Base-by-base conservation (phyloP, 2,329 filamentous ascomycete species). In the Botrytis hyacinthi region DNA sequence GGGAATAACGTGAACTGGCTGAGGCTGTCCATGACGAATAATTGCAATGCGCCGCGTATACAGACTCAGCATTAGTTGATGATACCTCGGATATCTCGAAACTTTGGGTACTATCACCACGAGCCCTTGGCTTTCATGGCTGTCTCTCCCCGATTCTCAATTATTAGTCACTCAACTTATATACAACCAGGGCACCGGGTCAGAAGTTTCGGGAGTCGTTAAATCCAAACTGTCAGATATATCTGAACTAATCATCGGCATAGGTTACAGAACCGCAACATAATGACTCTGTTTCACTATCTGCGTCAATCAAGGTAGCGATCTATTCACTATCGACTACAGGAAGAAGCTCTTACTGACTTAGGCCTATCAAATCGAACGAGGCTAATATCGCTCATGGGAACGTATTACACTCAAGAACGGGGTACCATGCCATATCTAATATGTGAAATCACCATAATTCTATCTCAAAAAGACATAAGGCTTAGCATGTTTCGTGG, bases 381-480 rank as follows among this genome's bases (percentile, higher is more conserved):
- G 6, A 26, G 10, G 46, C 46, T 12, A 6, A 26, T 26, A 26
- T 51, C 1, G 22, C 26, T 10, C 14, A 5, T 32, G 32, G 18
- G 44, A 44, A 10, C 2, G 12, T 37, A 40, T 37, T 12, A 14
- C 7, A 51, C 14, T 18, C 14, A 37, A 37, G 44, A 37, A 51
- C n/a, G 0, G n/a, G 35, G 22, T 5, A 51, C 8, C 12, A n/a
- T 1, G 32, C 14, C 22, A 67, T 35, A 40, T 54, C 63, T 16
- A 29, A 51, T 54, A 32, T 66, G 26, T n/a, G 60, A 42, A 3
- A 9, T 67, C 14, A 14, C 12, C 32, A 14, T 9, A n/a, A 10
- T 18, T 8, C 14, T 2, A n/a, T 37, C 8, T 1, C 1, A 18
- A 16, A 29, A n/a, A 4, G 0, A 37, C 7, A 12, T 2, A 4